Conservation (phyloP, 768 basidiomycete species). For the Suillus placidus region DNA sequence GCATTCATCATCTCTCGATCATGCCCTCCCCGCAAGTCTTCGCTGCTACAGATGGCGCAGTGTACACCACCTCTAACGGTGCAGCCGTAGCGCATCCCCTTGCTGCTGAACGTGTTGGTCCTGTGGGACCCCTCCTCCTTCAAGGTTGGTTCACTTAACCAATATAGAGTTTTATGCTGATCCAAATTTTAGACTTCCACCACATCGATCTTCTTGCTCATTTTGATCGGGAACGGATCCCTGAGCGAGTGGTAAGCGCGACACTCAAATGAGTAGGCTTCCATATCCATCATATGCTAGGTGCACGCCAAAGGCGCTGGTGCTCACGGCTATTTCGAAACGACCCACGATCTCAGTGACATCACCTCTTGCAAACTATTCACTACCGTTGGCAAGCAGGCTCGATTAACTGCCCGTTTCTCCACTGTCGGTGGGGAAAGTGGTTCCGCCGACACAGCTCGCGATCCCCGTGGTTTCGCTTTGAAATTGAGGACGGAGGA, state of each 20-base stretch:
- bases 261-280: background rate
- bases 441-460: conserved; percentile 89
- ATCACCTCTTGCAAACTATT: conserved; percentile 74
- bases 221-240: conserved; percentile 95
- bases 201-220: conserved; percentile 89
- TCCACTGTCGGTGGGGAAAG: conserved; percentile 90
- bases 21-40: conserved; percentile 72
- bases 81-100: conserved; percentile 78
- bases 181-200: conserved; percentile 68
- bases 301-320: conserved; percentile 92
- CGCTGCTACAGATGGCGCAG: conserved; percentile 53
- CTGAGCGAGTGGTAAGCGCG: conserved; percentile 80
- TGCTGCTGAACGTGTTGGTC: conserved; percentile 73
- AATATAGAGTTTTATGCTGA: conserved; percentile 17
- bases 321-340: conserved; percentile 91
- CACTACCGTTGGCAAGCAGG: conserved; percentile 65
- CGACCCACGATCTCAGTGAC: conserved; percentile 85
- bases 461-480: conserved; percentile 94
- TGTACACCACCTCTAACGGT: conserved; percentile 88
- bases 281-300: conserved; percentile 44
- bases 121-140: conserved; percentile 80
- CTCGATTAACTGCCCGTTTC: conserved; percentile 81
- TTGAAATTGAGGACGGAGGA: conserved; percentile 87
- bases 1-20: conserved; percentile 11
- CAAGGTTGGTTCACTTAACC: conserved; percentile 57